A percentile compares a stretch with the other conserved stretches of the same genome.
Evolutionary conservation across 768 basidiomycete species (phyloP).

Genomic region (Pleurotus cornucopiae): DNA sequence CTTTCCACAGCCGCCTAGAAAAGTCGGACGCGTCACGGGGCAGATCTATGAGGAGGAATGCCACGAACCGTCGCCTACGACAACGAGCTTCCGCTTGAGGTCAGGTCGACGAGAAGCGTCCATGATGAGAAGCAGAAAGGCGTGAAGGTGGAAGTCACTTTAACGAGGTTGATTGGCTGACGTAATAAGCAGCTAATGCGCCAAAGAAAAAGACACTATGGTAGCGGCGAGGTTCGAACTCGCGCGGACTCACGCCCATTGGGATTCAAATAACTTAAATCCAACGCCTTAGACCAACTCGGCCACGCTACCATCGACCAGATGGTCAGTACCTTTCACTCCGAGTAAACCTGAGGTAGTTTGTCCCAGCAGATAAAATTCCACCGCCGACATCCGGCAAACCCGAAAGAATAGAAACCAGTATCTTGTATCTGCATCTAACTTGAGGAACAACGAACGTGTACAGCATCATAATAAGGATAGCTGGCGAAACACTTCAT

Average conservation of each 20-base stretch:
- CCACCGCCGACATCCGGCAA: too few species aligned
- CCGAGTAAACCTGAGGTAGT: too few species aligned
- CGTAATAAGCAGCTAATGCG: neutral
- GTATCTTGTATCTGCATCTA: too few species aligned
- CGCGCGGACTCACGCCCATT: conserved; percentile 82
- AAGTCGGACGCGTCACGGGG: neutral
- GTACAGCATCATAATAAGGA: neutral
- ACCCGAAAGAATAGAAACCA: too few species aligned
- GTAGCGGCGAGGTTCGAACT: conserved; percentile 91
- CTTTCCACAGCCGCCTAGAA: conserved; percentile 79
- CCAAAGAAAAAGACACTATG: conserved; percentile 23
- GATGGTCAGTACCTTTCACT: neutral
- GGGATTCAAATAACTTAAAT: conserved; percentile 79
- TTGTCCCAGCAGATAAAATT: too few species aligned
- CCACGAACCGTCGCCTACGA: conserved; percentile 78
- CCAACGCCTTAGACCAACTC: conserved; percentile 92
- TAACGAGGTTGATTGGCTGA: too few species aligned
- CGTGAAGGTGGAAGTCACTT: neutral
- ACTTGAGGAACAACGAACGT: too few species aligned
- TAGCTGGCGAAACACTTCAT: conserved; percentile 34
- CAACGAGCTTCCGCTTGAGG: conserved; percentile 82
- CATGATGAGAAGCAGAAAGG: conserved; percentile 17
- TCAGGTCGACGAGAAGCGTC: conserved; percentile 57
- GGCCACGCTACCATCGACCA: conserved; percentile 45
- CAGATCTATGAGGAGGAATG: conserved; percentile 4